These are phyloP conservation scores for Monilinia polystroma DNA, from an alignment of 2,329 filamentous ascomycete species.

Conservation along the genomic window DNA sequence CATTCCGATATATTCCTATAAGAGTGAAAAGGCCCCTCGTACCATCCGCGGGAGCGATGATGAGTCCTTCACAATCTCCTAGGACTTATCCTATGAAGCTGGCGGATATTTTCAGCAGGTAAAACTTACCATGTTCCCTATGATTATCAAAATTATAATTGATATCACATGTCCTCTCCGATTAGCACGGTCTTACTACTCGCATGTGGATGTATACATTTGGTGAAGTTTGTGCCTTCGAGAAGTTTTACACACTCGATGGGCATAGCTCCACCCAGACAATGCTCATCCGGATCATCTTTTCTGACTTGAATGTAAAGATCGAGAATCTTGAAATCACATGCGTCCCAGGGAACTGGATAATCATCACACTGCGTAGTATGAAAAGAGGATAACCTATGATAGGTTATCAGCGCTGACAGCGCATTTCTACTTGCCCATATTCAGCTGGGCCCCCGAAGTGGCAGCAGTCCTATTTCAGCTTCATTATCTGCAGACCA, in stretches of 20 bases:
- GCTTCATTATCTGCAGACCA: background rate
- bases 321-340: background rate
- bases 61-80: background rate
- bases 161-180: background rate
- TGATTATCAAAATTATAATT: background rate
- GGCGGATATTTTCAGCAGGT: background rate
- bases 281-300: background rate
- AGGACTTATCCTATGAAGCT: too few species aligned
- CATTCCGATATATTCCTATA: background rate
- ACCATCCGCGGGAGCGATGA: background rate
- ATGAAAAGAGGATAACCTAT: background rate
- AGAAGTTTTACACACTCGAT: background rate
- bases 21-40: background rate
- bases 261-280: background rate
- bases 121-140: background rate
- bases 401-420: background rate
- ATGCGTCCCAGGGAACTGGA: background rate
- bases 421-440: slow-evolving; percentile 3
- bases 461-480: background rate
- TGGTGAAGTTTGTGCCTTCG: background rate
- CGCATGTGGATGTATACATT: background rate
- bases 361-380: background rate
- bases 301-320: too few species aligned
- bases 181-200: background rate
- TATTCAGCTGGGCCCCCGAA: background rate